A percentile compares a stretch with the other conserved stretches of the same genome.
Conservation (phyloP, 805 yeast species). For the Metschnikowia santaceciliae region DNA sequence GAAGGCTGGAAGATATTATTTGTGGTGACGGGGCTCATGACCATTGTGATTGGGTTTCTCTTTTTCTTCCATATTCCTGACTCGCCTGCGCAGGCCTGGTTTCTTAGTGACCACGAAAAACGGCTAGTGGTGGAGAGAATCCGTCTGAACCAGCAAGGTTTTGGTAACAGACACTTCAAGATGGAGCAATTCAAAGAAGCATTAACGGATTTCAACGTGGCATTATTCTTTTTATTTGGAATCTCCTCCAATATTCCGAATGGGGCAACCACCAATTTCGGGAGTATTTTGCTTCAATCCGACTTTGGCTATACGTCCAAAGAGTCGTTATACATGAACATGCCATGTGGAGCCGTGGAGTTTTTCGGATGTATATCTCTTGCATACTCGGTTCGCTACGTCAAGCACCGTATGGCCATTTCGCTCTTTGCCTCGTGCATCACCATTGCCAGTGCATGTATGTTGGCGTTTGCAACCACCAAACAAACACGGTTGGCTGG, state of each 20-base stretch:
- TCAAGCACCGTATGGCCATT: slow-evolving; percentile 30
- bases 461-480: slow-evolving; percentile 14
- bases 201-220: slow-evolving; percentile 45
- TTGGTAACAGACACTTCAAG: slow-evolving; percentile 53
- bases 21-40: slow-evolving; percentile 56
- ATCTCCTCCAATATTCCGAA: slow-evolving; percentile 27
- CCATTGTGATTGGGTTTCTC: slow-evolving; percentile 47
- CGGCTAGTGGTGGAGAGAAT: slow-evolving; percentile 45
- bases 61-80: slow-evolving; percentile 53
- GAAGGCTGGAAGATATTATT: slow-evolving; percentile 60
- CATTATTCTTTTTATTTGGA: slow-evolving; percentile 29
- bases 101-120: slow-evolving; percentile 44
- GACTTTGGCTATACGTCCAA: slow-evolving; percentile 23
- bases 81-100: slow-evolving; percentile 44
- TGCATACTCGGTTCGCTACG: slow-evolving; percentile 20
- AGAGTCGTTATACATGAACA: slow-evolving; percentile 22
- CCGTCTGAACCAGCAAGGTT: slow-evolving; percentile 54
- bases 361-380: slow-evolving; percentile 25
- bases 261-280: slow-evolving; percentile 29
- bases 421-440: slow-evolving; percentile 23
- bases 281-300: slow-evolving; percentile 25
- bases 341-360: slow-evolving; percentile 26
- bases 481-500: slow-evolving; percentile 22
- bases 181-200: slow-evolving; percentile 52
- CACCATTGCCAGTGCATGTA: slow-evolving; percentile 13